Percentiles rank a stretch among this genome's conserved stretches.
phyloP scores from a whole-genome alignment of 2,329 filamentous ascomycete species.

The Trichoderma hamatum region DNA sequence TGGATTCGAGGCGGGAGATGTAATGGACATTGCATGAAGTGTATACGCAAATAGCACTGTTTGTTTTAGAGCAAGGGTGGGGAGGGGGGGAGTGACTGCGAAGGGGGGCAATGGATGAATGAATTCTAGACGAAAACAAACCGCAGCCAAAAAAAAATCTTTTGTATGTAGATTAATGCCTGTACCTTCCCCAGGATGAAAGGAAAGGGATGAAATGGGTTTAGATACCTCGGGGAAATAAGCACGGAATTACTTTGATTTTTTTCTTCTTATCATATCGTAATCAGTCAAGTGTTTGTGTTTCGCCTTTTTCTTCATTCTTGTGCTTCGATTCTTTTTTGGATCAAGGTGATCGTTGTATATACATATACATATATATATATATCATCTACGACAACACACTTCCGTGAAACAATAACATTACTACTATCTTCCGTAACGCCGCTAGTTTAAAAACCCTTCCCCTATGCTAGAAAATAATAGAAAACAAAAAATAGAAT shows the following conservation, averaged over 20 bases:
- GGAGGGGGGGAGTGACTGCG: not conserved
- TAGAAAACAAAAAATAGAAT: slow-evolving; percentile 33
- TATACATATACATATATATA: slow-evolving; percentile 27
- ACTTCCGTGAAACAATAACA: slow-evolving; percentile 38
- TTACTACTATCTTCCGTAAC: slow-evolving; percentile 17
- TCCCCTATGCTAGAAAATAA: slow-evolving; percentile 44
- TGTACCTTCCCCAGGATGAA: slow-evolving; percentile 6
- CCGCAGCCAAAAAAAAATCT: not conserved
- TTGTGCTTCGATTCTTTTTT: not conserved
- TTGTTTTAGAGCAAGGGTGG: not conserved
- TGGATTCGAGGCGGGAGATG: slow-evolving; percentile 65
- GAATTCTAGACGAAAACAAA: not conserved
- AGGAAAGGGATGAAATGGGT: slow-evolving; percentile 27
- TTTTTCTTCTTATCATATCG: not conserved
- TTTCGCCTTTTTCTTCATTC: slow-evolving; percentile 29
- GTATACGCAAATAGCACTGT: not conserved
- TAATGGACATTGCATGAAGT: slow-evolving; percentile 54
- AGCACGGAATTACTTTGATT: slow-evolving; percentile 33
- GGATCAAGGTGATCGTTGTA: slow-evolving; percentile 5
- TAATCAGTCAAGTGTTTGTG: slow-evolving; percentile 3
- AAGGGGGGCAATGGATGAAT: not conserved
- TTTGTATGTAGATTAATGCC: slow-evolving; percentile 24
- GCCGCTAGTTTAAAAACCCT: not conserved
- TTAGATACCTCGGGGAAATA: slow-evolving; percentile 39
- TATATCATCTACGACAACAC: slow-evolving; percentile 28